phyloP scores from a whole-genome alignment of 2,329 filamentous ascomycete species.

The Elsinoe necatrix region DNA sequence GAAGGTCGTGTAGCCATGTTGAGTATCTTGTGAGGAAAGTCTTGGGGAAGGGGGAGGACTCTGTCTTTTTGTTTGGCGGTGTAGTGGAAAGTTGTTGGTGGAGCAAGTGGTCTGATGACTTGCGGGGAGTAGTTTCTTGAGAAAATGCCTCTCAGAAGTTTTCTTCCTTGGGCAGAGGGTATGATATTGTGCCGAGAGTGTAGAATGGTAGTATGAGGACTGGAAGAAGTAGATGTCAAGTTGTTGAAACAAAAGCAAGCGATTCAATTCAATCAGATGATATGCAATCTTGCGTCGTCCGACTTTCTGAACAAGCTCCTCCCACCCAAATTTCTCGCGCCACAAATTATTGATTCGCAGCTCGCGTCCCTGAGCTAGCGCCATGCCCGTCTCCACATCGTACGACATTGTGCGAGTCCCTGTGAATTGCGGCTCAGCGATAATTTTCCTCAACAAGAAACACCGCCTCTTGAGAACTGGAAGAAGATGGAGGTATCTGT shows the following conservation, averaged over 20 bases:
- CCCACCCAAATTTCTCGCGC: slow-evolving; percentile 12
- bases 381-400: slow-evolving; percentile 5
- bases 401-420: neutral
- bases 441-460: neutral
- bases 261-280: neutral
- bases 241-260: slow-evolving; percentile 5
- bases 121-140: neutral
- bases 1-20: slow-evolving; percentile 39
- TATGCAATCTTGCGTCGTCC: slow-evolving; percentile 5
- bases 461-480: too few relatives aligned
- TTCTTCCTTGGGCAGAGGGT: neutral
- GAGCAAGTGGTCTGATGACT: neutral
- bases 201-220: neutral
- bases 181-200: neutral
- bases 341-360: slow-evolving; percentile 8
- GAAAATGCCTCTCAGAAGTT: neutral
- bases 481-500: too few relatives aligned
- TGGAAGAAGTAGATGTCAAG: neutral
- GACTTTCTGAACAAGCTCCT: neutral
- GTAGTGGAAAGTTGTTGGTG: neutral
- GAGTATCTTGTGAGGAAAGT: neutral
- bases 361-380: slow-evolving; percentile 9
- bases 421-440: slow-evolving; percentile 4
- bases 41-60: neutral
- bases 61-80: neutral